Evolutionary conservation across 345 rosid species (phyloP).

Genomic region (Boechera divaricarpa): DNA sequence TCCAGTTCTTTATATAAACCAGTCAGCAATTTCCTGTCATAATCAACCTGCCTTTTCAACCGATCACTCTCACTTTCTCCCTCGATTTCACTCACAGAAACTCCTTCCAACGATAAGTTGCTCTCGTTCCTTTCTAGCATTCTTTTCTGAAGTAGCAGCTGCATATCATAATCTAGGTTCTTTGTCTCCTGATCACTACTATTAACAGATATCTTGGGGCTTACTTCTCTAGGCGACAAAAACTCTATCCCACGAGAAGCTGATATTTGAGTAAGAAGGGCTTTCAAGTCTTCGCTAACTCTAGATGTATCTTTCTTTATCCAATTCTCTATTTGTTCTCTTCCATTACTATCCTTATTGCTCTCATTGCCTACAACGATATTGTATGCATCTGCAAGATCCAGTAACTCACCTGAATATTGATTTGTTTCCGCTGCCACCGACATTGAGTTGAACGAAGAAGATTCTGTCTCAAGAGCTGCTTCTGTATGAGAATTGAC

Average conservation of each 20-base stretch:
- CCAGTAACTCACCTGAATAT: constrained; percentile 52
- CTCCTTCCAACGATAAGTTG: constrained; percentile 77
- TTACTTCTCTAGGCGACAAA: constrained; percentile 54
- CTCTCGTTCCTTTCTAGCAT: constrained; percentile 94
- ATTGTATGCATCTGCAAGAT: constrained; percentile 89
- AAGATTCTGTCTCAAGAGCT: constrained; percentile 35
- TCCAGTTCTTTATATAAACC: constrained; percentile 80
- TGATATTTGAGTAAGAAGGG: constrained; percentile 77
- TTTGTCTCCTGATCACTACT: constrained; percentile 57
- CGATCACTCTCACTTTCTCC: constrained; percentile 81
- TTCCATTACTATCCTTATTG: constrained; percentile 60
- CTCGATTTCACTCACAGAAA: constrained; percentile 80
- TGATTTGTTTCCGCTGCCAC: constrained; percentile 50
- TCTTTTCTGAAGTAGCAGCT: constrained; percentile 63
- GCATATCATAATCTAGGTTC: constrained; percentile 55
- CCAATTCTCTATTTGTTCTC: constrained; percentile 63
- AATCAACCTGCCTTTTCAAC: constrained; percentile 82
- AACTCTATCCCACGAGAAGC: constrained; percentile 67
- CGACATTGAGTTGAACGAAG: constrained; percentile 47
- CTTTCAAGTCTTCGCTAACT: constrained; percentile 71
- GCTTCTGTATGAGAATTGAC: constrained; percentile 29
- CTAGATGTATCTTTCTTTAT: constrained; percentile 72
- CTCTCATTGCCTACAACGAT: constrained; percentile 64
- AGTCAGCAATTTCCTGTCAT: constrained; percentile 64
- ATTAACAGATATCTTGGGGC: constrained; percentile 59